Conservation (phyloP, 2,329 filamentous ascomycete genomes). For the Aspergillus fumigatus region DNA sequence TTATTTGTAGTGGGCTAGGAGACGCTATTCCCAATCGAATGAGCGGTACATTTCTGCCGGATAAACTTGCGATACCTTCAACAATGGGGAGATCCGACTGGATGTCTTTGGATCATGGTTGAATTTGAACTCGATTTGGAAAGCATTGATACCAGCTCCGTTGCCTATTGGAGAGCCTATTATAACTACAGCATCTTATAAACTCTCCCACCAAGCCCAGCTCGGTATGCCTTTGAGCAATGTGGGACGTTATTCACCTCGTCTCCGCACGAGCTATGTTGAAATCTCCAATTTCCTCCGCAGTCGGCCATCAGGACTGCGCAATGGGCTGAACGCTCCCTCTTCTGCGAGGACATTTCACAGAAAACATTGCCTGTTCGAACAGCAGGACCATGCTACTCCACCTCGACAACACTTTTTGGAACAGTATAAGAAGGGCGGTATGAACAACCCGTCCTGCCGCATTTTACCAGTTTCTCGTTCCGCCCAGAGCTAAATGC, state of each 20-base stretch:
- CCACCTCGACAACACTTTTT: slow-evolving; percentile 26
- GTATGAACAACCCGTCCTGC: slow-evolving; percentile 27
- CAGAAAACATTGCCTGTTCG: slow-evolving; percentile 15
- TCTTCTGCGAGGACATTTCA: slow-evolving; percentile 18
- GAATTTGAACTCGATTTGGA: background rate
- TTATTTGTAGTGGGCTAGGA: slow-evolving; percentile 18
- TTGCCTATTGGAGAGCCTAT: background rate
- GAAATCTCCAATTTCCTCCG: slow-evolving; percentile 36
- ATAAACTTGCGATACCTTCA: slow-evolving; percentile 7
- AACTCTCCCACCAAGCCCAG: background rate
- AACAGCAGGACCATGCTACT: slow-evolving; percentile 12
- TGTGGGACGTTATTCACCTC: slow-evolving; percentile 20
- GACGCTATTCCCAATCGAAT: slow-evolving; percentile 20
- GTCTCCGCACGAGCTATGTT: slow-evolving; percentile 32
- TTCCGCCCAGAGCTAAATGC: background rate
- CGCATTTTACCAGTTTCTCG: background rate
- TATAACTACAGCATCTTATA: background rate
- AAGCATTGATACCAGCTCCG: background rate
- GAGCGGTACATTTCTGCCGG: slow-evolving; percentile 19
- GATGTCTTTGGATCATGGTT: background rate
- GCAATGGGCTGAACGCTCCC: slow-evolving; percentile 5
- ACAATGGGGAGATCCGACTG: background rate
- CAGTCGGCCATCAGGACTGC: slow-evolving; percentile 12
- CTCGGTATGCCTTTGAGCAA: slow-evolving; percentile 20
- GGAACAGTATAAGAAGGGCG: slow-evolving; percentile 44